Evolutionary conservation across 2,329 filamentous ascomycete genomes (phyloP), one percentile per base, ranked within the genome.

Genomic region (Colletotrichum musae): DNA sequence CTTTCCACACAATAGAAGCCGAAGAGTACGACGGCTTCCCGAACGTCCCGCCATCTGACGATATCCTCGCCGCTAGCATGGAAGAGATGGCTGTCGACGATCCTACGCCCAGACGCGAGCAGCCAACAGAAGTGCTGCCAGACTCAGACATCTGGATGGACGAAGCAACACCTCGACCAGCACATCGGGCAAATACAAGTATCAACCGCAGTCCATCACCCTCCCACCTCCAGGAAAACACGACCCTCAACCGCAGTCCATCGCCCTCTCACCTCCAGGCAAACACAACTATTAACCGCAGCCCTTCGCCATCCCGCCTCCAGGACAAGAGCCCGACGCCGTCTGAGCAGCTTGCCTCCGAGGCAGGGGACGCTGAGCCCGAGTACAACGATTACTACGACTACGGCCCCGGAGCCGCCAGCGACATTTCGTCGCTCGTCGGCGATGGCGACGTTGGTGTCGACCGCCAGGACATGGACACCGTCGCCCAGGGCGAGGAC

Each of bases 401-500:
- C 7, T 67, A 70, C n/a, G 65, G 61, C 18, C 67, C 54, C n/a
- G 66, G 70, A 6, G 41, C 67, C 4, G 61, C 61, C 13, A 70
- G 61, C 32, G 58, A 70, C 28, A 59, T 69, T 12, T 71, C 70
- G 6, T 70, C 70, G 32, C 52, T 61, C 4, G 24, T 66, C 26
- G 53, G 61, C 21, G 58, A 77, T 68, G 21, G 73, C 68, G 41
- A 73, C 63, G 52, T 72, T 72, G 47, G 64, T 32, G 64, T 73
- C 58, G 57, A 75, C 72, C n/a, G 64, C 58, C 48, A 70, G 62
- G 52, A 79, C 18, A 45, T 81, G 39, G 80, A 87, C 58, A 86
- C 81, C 0, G 81, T 86, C 54, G 80, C 81, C 4, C 81, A 86
- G n/a, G 83, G 80, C 16, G 87, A 89, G 69, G 85, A 86, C 47